phyloP scores from a whole-genome alignment of 352 stramenopile species.

The Phytophthora aleatoria region DNA sequence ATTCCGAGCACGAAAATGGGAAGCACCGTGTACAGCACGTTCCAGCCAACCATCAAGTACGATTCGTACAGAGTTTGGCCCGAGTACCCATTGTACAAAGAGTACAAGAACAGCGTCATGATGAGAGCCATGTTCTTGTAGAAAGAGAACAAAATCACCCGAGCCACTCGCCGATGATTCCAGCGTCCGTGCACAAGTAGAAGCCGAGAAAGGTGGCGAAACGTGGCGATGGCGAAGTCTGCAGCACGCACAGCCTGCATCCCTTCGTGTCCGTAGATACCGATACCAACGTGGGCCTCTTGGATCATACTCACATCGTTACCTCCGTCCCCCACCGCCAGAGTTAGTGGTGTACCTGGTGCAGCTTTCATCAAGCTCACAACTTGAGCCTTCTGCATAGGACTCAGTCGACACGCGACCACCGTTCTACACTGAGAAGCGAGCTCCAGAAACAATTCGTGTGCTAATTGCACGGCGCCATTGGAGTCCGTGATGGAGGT shows the following conservation, averaged over 20 bases:
- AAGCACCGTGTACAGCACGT: slow-evolving; percentile 94
- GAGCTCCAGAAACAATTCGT: slow-evolving; percentile 84
- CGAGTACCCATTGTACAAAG: slow-evolving; percentile 91
- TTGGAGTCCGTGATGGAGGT: slow-evolving; percentile 31
- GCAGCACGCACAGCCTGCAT: slow-evolving; percentile 88
- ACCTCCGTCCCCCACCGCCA: slow-evolving; percentile 98
- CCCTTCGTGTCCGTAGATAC: slow-evolving; percentile 98
- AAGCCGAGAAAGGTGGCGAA: slow-evolving; percentile 76
- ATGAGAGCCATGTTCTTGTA: slow-evolving; percentile 95
- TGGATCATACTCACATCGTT: slow-evolving; percentile 99
- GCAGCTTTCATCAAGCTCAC: slow-evolving; percentile 93
- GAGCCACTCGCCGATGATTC: slow-evolving; percentile 83
- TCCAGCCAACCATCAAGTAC: slow-evolving; percentile 93
- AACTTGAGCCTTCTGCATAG: slow-evolving; percentile 93
- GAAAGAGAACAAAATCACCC: slow-evolving; percentile 87
- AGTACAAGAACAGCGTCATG: slow-evolving; percentile 92
- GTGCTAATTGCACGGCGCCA: slow-evolving; percentile 33
- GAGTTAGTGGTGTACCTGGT: slow-evolving; percentile 76
- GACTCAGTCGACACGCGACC: slow-evolving; percentile 86
- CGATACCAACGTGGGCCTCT: slow-evolving; percentile 98
- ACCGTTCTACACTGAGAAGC: slow-evolving; percentile 87
- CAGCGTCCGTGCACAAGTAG: slow-evolving; percentile 85
- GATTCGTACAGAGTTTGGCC: slow-evolving; percentile 89
- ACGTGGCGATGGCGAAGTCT: slow-evolving; percentile 88
- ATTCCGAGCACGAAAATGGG: slow-evolving; percentile 93